Base-by-base conservation (phyloP, 2,329 filamentous ascomycete genomes). In the Pseudocercospora fijiensis region DNA sequence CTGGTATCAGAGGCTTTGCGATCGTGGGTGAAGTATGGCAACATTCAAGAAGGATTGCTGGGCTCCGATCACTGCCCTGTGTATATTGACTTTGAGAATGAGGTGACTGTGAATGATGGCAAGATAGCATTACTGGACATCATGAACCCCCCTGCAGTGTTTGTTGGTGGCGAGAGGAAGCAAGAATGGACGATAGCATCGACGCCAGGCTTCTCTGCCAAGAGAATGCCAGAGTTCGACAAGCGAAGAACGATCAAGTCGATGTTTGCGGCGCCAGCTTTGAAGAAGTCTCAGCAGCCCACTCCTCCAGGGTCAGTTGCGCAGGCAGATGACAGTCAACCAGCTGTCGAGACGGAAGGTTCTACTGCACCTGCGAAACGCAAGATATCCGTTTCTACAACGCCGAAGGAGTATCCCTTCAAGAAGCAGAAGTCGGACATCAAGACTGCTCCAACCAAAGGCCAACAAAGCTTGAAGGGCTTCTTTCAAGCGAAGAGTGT, bases 21-120 rank as follows among this genome's bases (percentile, higher is more conserved):
- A 71, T 80, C 85, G 58, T 97, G 93, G 92, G 90, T 96, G 72
- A 81, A 80, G 26, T 86, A 88, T 49, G 86, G 91, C 6, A 88
- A 97, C 71, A 98, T 98, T 30, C 95, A 98, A 75, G 92, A 96
- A 77, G 93, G 93, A 0, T 80, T 98, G 22, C 89, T 96, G 80
- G 95, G 95, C 0, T 98, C 94, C 1, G 95, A 99, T 74, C 95
- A 99, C 76, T 99, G 95, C 71, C 95, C 95, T 0, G 94, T 98
- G 0, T 98, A 90, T 75, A 92, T 88, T 0, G 83, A 85, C 2
- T 81, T 96, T 24, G 86, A 88, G 18, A 86, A 93, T 37, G 80
- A 73, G 2, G 85, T 96, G 1, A 33, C 30, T 3, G 71, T 73
- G 0, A 69, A 84, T 5, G 76, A 82, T 13, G 83, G 80, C 0